Evolutionary conservation across 1,139 yeast species (phyloP), one percentile per base, ranked within the genome.

Genomic region (Candida pseudocylindracea): DNA sequence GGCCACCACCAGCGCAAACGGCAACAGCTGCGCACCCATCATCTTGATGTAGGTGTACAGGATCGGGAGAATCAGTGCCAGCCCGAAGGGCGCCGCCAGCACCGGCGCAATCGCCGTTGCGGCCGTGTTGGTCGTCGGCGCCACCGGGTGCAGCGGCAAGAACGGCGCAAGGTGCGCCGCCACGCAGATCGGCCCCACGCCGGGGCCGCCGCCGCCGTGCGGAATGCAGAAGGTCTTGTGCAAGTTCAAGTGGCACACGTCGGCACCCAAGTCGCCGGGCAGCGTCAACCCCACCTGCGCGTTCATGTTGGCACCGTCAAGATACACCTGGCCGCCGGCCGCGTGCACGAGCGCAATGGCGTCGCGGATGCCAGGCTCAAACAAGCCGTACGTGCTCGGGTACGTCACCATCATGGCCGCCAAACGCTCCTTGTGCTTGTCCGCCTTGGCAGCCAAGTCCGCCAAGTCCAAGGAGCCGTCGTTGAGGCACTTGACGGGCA

Each of bases 121-220:
- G 26, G 65, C 57, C 26, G 60, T 58, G 37, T 67, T 71, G 1
- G 76, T 68, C 39, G 79, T 70, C 32, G 58, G 51, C 26, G 69
- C 63, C 35, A 75, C 59, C 29, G 67, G 64, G 53, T 88, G 95
- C 28, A 62, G 60, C 35, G 98, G 98, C 45, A 88, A 64, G 56
- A 72, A 83, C 36, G 85, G 83, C 33, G 65, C 67, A 46, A 88
- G 61, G 51, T 83, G 94, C 36, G 63, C 58, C 45, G 74, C 76
- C 39, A 85, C 96, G 63, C 96, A 83, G 38, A 88, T 91, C 36
- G 98, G 96, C 9, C 95, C 98, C 49, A 85, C 93, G 45, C 96
- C 98, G 31, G 98, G 98, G 33, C 98, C 98, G 51, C 98, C 98
- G 48, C 98, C 98, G 46, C 98, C 98, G 51, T 88, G 98, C 38